Conservation (phyloP, 1,139 yeast genomes). For the Zygoascus meyerae region DNA sequence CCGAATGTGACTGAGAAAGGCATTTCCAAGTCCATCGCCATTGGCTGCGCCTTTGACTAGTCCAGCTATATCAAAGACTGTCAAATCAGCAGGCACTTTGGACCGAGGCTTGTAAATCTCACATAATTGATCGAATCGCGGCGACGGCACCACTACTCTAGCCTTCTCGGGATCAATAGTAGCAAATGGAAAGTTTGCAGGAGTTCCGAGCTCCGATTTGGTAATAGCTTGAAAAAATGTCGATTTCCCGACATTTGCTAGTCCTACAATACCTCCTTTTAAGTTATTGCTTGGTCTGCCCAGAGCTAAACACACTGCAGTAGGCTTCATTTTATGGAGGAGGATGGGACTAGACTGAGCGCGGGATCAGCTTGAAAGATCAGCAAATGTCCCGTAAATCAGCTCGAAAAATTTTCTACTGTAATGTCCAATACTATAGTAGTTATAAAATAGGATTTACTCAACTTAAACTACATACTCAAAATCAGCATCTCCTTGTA, state of each 20-base stretch:
- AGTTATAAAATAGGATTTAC: not conserved
- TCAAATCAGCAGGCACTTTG: slow-evolving; percentile 75
- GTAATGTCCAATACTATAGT: not conserved
- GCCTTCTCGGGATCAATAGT: slow-evolving; percentile 98
- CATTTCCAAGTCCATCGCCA: slow-evolving; percentile 96
- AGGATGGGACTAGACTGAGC: not conserved
- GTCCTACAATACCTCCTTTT: slow-evolving; percentile 85
- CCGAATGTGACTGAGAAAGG: slow-evolving; percentile 89
- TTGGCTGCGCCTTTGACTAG: slow-evolving; percentile 91
- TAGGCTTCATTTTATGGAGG: slow-evolving; percentile 2
- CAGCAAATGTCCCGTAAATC: not conserved
- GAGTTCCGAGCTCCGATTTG: slow-evolving; percentile 83
- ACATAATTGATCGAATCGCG: slow-evolving; percentile 68
- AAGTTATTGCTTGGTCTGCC: slow-evolving; percentile 47
- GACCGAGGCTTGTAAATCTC: slow-evolving; percentile 67
- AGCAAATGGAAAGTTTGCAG: slow-evolving; percentile 95
- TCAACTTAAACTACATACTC: not conserved
- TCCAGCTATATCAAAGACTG: slow-evolving; percentile 93
- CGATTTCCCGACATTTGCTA: slow-evolving; percentile 86
- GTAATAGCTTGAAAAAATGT: slow-evolving; percentile 62
- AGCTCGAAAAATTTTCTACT: too few species aligned
- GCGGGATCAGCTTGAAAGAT: not conserved
- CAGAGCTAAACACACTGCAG: not conserved
- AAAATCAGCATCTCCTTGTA: slow-evolving; percentile 24
- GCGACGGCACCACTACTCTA: slow-evolving; percentile 84